A percentile compares a stretch with the other conserved stretches of the same genome.
Evolutionary conservation across 495 filamentous ascomycete species (phyloP).

Genomic region (Parathielavia hyrcaniae): DNA sequence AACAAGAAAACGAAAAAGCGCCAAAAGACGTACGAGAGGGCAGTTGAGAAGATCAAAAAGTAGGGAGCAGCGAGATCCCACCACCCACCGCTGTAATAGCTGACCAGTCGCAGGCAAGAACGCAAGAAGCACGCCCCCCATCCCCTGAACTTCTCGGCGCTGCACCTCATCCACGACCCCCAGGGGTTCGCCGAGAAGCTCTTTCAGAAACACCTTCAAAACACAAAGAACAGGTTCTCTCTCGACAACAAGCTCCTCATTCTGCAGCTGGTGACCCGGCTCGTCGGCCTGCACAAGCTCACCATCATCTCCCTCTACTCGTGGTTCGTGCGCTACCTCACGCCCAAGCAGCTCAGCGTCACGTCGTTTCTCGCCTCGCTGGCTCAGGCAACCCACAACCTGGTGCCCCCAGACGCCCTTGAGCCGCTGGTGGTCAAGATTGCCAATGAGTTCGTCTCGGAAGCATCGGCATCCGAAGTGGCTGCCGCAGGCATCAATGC

Average conservation of each 20-base stretch:
- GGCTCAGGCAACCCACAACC: slow-evolving; percentile 82
- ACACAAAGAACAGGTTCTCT: slow-evolving; percentile 72
- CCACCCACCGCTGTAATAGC: not conserved
- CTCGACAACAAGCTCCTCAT: slow-evolving; percentile 88
- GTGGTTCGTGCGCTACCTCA: slow-evolving; percentile 80
- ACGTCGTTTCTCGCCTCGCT: slow-evolving; percentile 91
- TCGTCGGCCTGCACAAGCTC: slow-evolving; percentile 90
- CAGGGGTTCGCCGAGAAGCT: slow-evolving; percentile 89
- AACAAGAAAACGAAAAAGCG: slow-evolving; percentile 96
- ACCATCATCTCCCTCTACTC: slow-evolving; percentile 56
- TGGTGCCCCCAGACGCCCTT: slow-evolving; percentile 88
- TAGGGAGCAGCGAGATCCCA: not conserved
- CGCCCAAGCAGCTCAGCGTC: slow-evolving; percentile 85
- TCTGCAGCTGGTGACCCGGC: slow-evolving; percentile 78
- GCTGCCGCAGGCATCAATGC: slow-evolving; percentile 89
- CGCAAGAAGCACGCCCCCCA: slow-evolving; percentile 81
- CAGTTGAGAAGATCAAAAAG: slow-evolving; percentile 60
- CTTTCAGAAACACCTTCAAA: slow-evolving; percentile 87
- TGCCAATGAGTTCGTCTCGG: slow-evolving; percentile 95
- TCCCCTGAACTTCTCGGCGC: slow-evolving; percentile 92
- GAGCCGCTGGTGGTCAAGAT: slow-evolving; percentile 93
- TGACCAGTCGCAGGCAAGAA: slow-evolving; percentile 55
- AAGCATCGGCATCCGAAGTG: slow-evolving; percentile 85
- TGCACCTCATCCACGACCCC: slow-evolving; percentile 86
- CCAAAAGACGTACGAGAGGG: slow-evolving; percentile 67